A percentile compares a stretch with the other conserved stretches of the same genome.
Evolutionary conservation across 768 basidiomycete species (phyloP).

Genomic region (Naganishia randhawae): DNA sequence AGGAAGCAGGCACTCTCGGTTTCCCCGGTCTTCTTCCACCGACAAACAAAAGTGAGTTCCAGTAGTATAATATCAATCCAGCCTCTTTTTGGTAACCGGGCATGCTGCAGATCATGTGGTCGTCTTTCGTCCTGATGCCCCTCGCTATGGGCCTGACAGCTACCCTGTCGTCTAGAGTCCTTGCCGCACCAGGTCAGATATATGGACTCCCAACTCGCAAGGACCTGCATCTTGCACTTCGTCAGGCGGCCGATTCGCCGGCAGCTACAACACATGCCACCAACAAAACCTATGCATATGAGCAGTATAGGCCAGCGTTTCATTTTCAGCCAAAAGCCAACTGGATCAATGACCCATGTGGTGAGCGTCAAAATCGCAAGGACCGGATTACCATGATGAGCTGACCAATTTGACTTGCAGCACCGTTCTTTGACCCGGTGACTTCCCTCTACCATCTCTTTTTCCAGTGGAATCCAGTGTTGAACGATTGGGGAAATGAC

Average conservation of each 20-base stretch:
- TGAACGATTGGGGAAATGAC: slow-evolving; percentile 21
- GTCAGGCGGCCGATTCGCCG: not conserved
- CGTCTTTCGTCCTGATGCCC: not conserved
- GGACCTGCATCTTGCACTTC: not conserved
- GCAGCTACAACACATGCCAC: not conserved
- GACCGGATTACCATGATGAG: not conserved
- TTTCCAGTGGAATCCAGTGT: slow-evolving; percentile 9
- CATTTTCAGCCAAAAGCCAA: slow-evolving; percentile 18
- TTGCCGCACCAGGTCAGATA: not conserved
- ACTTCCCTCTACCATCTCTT: slow-evolving; percentile 18
- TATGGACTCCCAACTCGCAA: not conserved
- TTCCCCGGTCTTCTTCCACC: not conserved
- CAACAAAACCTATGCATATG: not conserved
- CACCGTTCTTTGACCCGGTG: slow-evolving; percentile 11
- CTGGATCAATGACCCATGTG: slow-evolving; percentile 19
- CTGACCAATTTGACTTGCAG: not conserved
- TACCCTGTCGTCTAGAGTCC: not conserved
- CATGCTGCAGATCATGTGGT: not conserved
- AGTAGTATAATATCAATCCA: not conserved
- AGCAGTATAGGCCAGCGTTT: not conserved
- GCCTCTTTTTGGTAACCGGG: not conserved
- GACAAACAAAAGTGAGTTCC: not conserved
- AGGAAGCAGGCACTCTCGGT: not conserved
- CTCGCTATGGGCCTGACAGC: slow-evolving; percentile 2
- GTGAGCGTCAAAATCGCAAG: not conserved